Conservation (phyloP, 805 yeast species). For the Kodamaea kaohsiungensis region DNA sequence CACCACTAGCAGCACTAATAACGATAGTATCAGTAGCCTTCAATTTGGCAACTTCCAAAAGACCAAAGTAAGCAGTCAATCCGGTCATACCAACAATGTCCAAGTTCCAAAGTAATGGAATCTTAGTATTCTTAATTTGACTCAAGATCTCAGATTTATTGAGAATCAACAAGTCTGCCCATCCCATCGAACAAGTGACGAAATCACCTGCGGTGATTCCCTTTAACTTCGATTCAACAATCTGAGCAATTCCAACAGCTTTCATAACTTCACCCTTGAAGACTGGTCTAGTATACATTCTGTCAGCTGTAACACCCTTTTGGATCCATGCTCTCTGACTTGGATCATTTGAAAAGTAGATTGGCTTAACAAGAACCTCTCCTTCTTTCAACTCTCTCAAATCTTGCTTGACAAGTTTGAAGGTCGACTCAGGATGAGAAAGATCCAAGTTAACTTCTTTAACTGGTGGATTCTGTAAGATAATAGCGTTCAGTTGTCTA, state of each 20-base stretch:
- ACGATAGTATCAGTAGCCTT: constrained; percentile 46
- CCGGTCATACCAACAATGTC: constrained; percentile 53
- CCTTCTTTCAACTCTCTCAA: constrained; percentile 21
- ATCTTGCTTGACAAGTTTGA: constrained; percentile 22
- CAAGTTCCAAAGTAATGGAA: constrained; percentile 15
- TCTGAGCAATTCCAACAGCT: constrained; percentile 48
- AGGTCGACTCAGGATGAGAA: constrained; percentile 29
- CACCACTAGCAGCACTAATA: constrained; percentile 70
- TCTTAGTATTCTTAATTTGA: constrained; percentile 27
- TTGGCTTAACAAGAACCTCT: constrained; percentile 26
- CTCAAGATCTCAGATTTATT: constrained; percentile 24
- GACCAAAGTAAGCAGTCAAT: constrained; percentile 61
- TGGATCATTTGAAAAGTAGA: constrained; percentile 38
- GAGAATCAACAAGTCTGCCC: constrained; percentile 51
- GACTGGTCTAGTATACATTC: constrained; percentile 39
- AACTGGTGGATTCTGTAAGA: constrained; percentile 22
- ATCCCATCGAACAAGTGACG: constrained; percentile 40
- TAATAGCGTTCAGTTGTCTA: constrained; percentile 12
- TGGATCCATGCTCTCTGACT: constrained; percentile 39
- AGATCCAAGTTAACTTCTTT: constrained; percentile 19
- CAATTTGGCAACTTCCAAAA: constrained; percentile 50
- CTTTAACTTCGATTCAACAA: constrained; percentile 46
- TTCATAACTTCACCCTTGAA: constrained; percentile 47
- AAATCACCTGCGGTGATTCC: constrained; percentile 46
- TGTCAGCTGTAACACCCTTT: constrained; percentile 22